phyloP scores from a whole-genome alignment of 805 yeast genomes.

The Saturnispora zaruensis region DNA sequence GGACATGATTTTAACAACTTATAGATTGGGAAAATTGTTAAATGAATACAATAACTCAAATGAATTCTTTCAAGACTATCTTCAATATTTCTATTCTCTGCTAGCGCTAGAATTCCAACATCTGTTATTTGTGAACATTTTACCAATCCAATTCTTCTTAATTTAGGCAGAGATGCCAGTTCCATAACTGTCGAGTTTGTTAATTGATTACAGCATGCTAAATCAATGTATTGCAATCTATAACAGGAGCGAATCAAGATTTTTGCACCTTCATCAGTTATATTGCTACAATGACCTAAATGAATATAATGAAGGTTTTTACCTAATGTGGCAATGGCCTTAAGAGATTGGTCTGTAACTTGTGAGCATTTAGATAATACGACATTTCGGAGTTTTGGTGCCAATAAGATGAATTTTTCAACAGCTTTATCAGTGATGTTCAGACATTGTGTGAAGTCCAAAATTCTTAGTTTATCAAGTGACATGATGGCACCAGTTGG shows the following conservation, averaged over 20 bases:
- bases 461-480: slow-evolving; percentile 62
- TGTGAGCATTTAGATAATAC: slow-evolving; percentile 83
- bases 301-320: slow-evolving; percentile 81
- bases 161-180: slow-evolving; percentile 64
- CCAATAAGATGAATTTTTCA: slow-evolving; percentile 58
- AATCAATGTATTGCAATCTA: slow-evolving; percentile 82
- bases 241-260: slow-evolving; percentile 69
- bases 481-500: slow-evolving; percentile 25
- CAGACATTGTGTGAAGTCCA: slow-evolving; percentile 79
- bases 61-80: slow-evolving; percentile 90
- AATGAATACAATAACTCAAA: slow-evolving; percentile 78
- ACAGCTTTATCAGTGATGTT: slow-evolving; percentile 75
- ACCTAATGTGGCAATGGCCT: slow-evolving; percentile 64
- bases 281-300: slow-evolving; percentile 85
- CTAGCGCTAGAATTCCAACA: slow-evolving; percentile 64
- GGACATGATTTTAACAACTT: slow-evolving; percentile 73
- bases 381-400: slow-evolving; percentile 82
- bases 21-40: slow-evolving; percentile 71
- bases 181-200: slow-evolving; percentile 77
- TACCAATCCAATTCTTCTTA: slow-evolving; percentile 87
- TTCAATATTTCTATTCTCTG: slow-evolving; percentile 46
- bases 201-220: slow-evolving; percentile 87
- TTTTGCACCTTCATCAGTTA: slow-evolving; percentile 83
- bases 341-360: slow-evolving; percentile 73
- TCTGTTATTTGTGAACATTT: slow-evolving; percentile 86